Conservation (phyloP, 140 eudicot species). For the Cichorium intybus region DNA sequence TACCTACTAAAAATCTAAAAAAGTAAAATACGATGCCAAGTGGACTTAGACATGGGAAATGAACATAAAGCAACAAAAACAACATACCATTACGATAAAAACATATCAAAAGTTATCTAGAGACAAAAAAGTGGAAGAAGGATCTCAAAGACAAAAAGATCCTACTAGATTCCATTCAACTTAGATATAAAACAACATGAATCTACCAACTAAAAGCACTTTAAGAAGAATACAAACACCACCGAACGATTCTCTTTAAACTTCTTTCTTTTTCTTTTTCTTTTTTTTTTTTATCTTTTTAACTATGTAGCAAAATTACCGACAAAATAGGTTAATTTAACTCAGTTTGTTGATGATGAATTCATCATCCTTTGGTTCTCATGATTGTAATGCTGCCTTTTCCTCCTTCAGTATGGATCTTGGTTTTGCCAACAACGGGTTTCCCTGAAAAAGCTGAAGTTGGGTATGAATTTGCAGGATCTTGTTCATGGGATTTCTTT, state of each 20-base stretch:
- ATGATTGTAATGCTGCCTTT: constrained; percentile 92
- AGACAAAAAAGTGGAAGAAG: constrained; percentile 27
- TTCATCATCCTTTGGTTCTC: constrained; percentile 95
- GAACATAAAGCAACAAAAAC: constrained; percentile 1
- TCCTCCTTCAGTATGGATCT: constrained; percentile 90
- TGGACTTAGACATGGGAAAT: neutral
- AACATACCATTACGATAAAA: constrained; percentile 17
- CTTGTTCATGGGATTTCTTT: constrained; percentile 36
- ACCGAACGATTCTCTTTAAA: constrained; percentile 13
- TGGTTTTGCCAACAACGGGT: constrained; percentile 90
- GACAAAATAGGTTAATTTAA: neutral
- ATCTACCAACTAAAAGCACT: constrained; percentile 28
- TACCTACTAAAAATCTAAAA: neutral
- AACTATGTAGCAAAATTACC: no score
- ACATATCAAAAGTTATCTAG: constrained; percentile 4
- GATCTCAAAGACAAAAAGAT: constrained; percentile 34
- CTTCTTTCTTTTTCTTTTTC: neutral
- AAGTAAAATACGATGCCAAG: neutral
- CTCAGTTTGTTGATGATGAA: no score
- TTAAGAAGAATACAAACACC: constrained; percentile 21
- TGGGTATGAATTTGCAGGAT: constrained; percentile 48
- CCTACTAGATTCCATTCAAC: constrained; percentile 35
- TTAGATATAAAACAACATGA: constrained; percentile 23
- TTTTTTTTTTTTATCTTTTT: neutral
- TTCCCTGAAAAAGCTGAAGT: constrained; percentile 90